A percentile compares a stretch with the other conserved stretches of the same genome.
Evolutionary conservation across 176 grass and related monocot genomes (phyloP).

Genomic region (Saccharum officinarum): DNA sequence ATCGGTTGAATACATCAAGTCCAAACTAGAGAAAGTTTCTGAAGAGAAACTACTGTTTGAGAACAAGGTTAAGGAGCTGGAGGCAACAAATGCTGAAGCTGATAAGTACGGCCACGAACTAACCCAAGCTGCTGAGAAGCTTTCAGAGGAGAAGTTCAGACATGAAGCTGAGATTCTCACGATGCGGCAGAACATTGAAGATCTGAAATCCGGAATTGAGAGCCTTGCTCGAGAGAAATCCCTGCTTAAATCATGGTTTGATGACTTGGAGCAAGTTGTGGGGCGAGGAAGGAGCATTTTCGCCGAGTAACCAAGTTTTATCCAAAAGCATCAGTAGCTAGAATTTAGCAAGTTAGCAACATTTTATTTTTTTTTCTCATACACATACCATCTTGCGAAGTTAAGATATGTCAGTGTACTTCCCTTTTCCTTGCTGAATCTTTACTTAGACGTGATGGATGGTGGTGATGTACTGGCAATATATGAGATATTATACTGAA

Average conservation of each 20-base stretch:
- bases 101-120: constrained; percentile 38
- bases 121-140: constrained; percentile 8
- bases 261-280: constrained; percentile 45
- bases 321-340: constrained; percentile 21
- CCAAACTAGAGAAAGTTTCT: constrained; percentile 26
- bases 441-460: constrained; percentile 5
- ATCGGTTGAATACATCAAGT: constrained; percentile 10
- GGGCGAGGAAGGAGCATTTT: constrained; percentile 36
- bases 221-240: constrained; percentile 32
- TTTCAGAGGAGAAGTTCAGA: constrained; percentile 50
- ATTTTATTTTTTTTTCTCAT: background rate
- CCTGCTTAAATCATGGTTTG: constrained; percentile 38
- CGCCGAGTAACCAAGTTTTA: background rate
- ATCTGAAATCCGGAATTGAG: constrained; percentile 28
- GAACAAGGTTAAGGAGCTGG: constrained; percentile 33
- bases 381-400: constrained; percentile 8
- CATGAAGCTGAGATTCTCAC: constrained; percentile 46
- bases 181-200: constrained; percentile 36
- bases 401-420: background rate
- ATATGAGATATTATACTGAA: constrained; percentile 17
- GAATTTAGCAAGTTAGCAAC: constrained; percentile 24
- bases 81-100: constrained; percentile 31
- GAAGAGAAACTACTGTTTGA: constrained; percentile 43
- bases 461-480: constrained; percentile 9
- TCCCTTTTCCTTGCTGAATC: background rate